phyloP scores from a whole-genome alignment of 139 green algal species.

The Yamagishiella unicocca region DNA sequence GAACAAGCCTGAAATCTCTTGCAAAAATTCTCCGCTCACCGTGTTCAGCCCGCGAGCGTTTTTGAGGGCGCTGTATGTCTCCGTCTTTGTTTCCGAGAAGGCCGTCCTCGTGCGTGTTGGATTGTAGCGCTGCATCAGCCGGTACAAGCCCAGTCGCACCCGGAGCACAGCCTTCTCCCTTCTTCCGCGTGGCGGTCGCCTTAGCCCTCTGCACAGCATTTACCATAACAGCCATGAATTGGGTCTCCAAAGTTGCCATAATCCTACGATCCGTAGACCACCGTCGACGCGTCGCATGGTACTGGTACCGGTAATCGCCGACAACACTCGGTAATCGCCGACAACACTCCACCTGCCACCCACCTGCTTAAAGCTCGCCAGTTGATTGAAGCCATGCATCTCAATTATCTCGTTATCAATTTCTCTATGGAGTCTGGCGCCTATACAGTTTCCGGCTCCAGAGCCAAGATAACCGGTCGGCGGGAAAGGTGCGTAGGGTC shows the following conservation, averaged over 20 bases:
- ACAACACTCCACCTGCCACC: not conserved
- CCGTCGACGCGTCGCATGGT: too few relatives aligned
- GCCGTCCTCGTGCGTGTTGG: not conserved
- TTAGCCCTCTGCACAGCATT: slow-evolving; percentile 15
- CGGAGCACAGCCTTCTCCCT: too few relatives aligned
- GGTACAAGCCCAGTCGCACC: not conserved
- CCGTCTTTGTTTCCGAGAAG: not conserved
- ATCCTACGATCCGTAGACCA: not conserved
- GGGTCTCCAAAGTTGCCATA: not conserved
- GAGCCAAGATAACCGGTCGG: not conserved
- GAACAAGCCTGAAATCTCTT: not conserved
- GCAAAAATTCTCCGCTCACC: not conserved
- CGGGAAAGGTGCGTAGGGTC: not conserved
- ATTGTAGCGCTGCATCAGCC: not conserved
- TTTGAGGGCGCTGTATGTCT: not conserved
- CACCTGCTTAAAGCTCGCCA: slow-evolving; percentile 30
- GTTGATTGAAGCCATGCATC: slow-evolving; percentile 28
- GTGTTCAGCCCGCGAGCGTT: not conserved
- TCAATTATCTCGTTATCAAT: not conserved
- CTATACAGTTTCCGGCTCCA: not conserved
- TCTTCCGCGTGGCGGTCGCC: not conserved
- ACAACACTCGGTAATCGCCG: not conserved
- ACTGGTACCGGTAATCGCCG: too few relatives aligned
- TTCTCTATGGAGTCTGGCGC: not conserved
- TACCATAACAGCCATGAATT: not conserved